These are phyloP conservation scores for Talaromyces thailandensis DNA, from an alignment of 495 filamentous ascomycete genomes.

Conservation along the genomic window DNA sequence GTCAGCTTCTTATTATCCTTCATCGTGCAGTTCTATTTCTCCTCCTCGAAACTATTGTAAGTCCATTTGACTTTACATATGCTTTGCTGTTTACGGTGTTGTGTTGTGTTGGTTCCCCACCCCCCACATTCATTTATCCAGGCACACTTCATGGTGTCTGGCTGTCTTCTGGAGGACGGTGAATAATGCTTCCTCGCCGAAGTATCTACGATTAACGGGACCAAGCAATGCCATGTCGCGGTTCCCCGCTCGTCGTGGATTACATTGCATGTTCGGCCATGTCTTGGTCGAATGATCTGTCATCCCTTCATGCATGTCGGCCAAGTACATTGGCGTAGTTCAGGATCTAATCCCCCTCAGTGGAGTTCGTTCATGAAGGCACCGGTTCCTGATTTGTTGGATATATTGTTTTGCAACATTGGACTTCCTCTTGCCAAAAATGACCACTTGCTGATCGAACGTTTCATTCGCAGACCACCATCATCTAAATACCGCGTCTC, in stretches of 20 bases:
- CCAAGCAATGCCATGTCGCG: not conserved
- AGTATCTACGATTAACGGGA: not conserved
- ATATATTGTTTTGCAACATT: slow-evolving; percentile 21
- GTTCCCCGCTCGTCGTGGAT: slow-evolving; percentile 5
- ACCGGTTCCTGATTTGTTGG: not conserved
- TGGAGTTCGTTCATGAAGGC: slow-evolving; percentile 7
- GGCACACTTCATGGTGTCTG: not conserved
- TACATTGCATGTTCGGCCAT: slow-evolving; percentile 7
- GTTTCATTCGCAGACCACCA: slow-evolving; percentile 45
- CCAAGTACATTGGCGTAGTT: not conserved
- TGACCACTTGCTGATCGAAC: slow-evolving; percentile 32
- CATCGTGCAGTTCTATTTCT: slow-evolving; percentile 21
- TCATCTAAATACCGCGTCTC: slow-evolving; percentile 41
- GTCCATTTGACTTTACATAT: not conserved
- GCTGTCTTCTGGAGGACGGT: not conserved
- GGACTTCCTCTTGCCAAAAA: slow-evolving; percentile 32
- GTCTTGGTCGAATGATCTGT: not conserved
- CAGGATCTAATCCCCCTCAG: slow-evolving; percentile 6
- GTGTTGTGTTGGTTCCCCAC: not conserved
- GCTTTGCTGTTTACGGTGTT: not conserved
- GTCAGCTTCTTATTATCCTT: slow-evolving; percentile 29
- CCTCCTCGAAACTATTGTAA: slow-evolving; percentile 9
- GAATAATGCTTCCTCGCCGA: not conserved
- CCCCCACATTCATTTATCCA: not conserved
- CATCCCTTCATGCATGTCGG: not conserved